Evolutionary conservation across 2,329 filamentous ascomycete genomes (phyloP), one percentile per base, ranked within the genome.

Genomic region (Colletotrichum somersetense): DNA sequence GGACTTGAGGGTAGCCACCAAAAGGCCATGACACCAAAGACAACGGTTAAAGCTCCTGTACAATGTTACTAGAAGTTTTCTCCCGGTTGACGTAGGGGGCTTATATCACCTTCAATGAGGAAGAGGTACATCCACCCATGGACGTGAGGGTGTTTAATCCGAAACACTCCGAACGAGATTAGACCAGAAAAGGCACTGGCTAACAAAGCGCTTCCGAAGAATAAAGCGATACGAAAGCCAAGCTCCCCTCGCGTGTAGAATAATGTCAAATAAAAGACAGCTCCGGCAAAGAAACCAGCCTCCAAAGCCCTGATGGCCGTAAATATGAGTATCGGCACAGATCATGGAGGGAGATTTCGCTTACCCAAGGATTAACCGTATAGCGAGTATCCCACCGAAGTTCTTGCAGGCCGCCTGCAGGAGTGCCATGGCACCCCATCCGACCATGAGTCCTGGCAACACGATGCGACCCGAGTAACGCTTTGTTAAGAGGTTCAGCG

Each of bases 221-320:
- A 64, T 0, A 67, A 20, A 7, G 64, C 65, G 7, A 76, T 81
- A 2, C 85, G 79, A 5, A 85, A 78, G 0, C 84, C 84, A 1
- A 86, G 78, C 70, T 86, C 84, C 42, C 83, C 83, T 30, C 84
- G 81, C 30, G 83, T 83, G 74, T 87, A 85, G 55, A 89, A 89
- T 0, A 87, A 81, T 0, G 87, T 85, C 10, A 86, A 77, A 73
- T 86, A 89, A 77, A 88, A 89, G 3, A 89, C 86, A 18, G 85
- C 84, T 0, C 86, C 82, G 5, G 86, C 84, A 71, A 88, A 88
- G 78, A 89, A 89, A 0, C 86, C 88, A 0, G 87, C 87, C 77
- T 90, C 88, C 30, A 83, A 83, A 20, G 86, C 66, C 2, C 58
- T 68, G 33, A 18, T 33, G 10, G n/a, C 26, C 5, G 14, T 33